Evolutionary conservation across 257 asterid genomes (phyloP).

Genomic region (Solanum ossicruentum): DNA sequence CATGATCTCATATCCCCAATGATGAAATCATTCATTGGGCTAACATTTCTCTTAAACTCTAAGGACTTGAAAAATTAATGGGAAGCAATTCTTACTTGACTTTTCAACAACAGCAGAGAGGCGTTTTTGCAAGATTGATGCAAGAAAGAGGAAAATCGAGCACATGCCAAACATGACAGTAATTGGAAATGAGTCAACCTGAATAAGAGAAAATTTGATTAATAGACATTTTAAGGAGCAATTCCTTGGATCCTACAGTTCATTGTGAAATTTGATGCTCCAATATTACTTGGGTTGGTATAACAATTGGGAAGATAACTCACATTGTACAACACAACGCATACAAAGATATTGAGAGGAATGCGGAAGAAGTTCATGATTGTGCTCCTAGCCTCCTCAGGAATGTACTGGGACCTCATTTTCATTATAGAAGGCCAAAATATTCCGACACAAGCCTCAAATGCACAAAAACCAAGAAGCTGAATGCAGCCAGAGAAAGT

Average conservation of each 20-base stretch:
- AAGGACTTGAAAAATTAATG: background rate
- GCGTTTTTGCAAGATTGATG: slow-evolving; percentile 80
- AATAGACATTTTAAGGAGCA: background rate
- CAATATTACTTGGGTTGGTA: background rate
- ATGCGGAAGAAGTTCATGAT: slow-evolving; percentile 95
- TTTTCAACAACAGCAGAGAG: slow-evolving; percentile 65
- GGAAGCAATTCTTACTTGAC: slow-evolving; percentile 50
- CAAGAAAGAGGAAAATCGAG: slow-evolving; percentile 85
- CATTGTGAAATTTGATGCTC: background rate
- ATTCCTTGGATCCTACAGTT: background rate
- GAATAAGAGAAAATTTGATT: background rate
- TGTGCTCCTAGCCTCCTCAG: slow-evolving; percentile 97
- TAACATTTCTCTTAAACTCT: background rate
- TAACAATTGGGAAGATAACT: slow-evolving; percentile 8
- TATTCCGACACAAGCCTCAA: slow-evolving; percentile 91
- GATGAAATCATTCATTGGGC: background rate
- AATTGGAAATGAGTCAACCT: slow-evolving; percentile 94
- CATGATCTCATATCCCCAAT: background rate
- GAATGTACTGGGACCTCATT: slow-evolving; percentile 97
- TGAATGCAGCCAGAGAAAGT: slow-evolving; percentile 71
- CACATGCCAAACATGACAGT: slow-evolving; percentile 96
- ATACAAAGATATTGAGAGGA: slow-evolving; percentile 90
- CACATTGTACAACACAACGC: slow-evolving; percentile 89
- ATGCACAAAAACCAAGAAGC: slow-evolving; percentile 83
- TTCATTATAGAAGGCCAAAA: slow-evolving; percentile 99